Conservation (phyloP, 306 rosid species). For the Acacia crassicarpa region DNA sequence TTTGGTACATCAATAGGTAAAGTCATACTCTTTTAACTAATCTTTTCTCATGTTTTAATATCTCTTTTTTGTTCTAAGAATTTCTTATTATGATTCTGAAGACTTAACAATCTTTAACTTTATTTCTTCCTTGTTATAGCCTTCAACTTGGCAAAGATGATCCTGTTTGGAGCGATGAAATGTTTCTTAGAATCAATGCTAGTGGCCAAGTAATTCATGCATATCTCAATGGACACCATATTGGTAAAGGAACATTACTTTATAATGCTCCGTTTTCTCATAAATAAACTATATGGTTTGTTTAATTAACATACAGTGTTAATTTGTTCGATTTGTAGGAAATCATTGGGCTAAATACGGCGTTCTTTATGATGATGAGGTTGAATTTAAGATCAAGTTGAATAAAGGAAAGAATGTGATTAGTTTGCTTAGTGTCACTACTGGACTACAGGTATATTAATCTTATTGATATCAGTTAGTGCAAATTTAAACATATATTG, state of each 20-base stretch:
- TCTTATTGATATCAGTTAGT: neutral
- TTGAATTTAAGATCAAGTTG: slow-evolving; percentile 40
- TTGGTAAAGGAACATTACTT: neutral
- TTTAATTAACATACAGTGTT: neutral
- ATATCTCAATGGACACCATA: neutral
- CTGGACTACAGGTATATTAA: slow-evolving; percentile 47
- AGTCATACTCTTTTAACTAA: neutral
- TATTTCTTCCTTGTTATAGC: slow-evolving; percentile 3
- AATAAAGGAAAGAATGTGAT: slow-evolving; percentile 43
- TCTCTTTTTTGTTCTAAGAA: neutral
- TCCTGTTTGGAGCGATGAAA: neutral
- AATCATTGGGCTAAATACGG: slow-evolving; percentile 36
- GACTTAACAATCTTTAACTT: neutral
- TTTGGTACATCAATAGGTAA: slow-evolving; percentile 69
- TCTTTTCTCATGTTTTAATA: neutral
- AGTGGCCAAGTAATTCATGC: neutral
- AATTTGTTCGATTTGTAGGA: slow-evolving; percentile 21
- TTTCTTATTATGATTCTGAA: neutral
- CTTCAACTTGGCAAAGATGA: slow-evolving; percentile 7
- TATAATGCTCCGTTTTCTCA: neutral
- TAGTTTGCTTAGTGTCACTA: slow-evolving; percentile 51
- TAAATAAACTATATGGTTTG: neutral
- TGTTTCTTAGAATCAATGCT: neutral
- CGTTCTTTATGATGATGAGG: slow-evolving; percentile 24
- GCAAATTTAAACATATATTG: neutral